Evolutionary conservation across 768 basidiomycete species (phyloP), one percentile per base, ranked within the genome.

Genomic region (Trametopsis cervina): DNA sequence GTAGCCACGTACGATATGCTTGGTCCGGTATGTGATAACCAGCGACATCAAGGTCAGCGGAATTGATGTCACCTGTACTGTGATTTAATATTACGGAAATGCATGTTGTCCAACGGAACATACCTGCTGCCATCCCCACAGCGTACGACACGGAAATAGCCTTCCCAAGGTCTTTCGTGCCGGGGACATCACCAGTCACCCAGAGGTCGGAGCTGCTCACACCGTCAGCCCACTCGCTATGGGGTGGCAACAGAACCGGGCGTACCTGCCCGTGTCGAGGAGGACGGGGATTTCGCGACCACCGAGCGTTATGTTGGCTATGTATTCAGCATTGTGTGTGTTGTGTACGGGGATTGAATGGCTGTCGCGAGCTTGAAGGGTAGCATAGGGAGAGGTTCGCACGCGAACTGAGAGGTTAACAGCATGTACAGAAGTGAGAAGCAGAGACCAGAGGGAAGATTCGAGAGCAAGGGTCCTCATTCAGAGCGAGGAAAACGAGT

Each of bases 181-280:
- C 61, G 5, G 83, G 71, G 17, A 76, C 72, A 37, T 64, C 57
- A 20, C 69, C 74, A 4, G 68, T 68, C 7, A 85, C 83, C 86
- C 87, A 89, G 29, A 89, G 63, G 62, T 89, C 87, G 33, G 85
- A 83, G 55, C 87, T 89, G 51, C 26, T 25, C 42, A 7, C 44
- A 29, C 7, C 5, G 40, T 27, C 23, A 18, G 15, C 20, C 23
- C 13, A 45, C 24, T 10, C 6, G 15, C 12, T 18, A 23, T 21
- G 45, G 7, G 26, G 11, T 23, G 1, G 26, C 47, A 22, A 26
- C 21, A 29, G 27, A 22, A 23, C 9, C 38, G n/a, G 36, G 17
- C 66, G 15, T 52, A 82, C 85, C 86, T 89, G 66, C 87, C 87
- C 5, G 85, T 88, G 60, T 89, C 87, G 45, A 89, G 63, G 56